Evolutionary conservation across 768 basidiomycete species (phyloP).

Genomic region (Filobasidium floriforme): DNA sequence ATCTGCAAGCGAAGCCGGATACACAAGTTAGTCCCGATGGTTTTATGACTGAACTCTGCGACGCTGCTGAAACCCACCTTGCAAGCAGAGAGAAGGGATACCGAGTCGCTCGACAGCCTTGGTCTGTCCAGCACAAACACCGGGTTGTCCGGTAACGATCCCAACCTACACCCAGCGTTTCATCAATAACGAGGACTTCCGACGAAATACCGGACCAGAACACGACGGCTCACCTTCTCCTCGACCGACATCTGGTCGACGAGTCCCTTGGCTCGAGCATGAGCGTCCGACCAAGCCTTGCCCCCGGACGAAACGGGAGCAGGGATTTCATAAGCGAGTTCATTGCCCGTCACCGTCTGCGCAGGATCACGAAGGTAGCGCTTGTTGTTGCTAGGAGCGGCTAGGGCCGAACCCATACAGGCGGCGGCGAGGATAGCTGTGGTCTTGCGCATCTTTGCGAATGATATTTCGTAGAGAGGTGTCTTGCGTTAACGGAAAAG

Average conservation of each 20-base stretch:
- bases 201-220: background rate
- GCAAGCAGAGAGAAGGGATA: slow-evolving; percentile 25
- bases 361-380: background rate
- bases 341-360: slow-evolving; percentile 3
- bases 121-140: slow-evolving; percentile 39
- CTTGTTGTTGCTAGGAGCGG: slow-evolving; percentile 5
- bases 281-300: slow-evolving; percentile 28
- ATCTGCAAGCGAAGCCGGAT: slow-evolving; percentile 11
- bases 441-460: background rate
- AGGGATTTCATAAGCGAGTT: slow-evolving; percentile 15
- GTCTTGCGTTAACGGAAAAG: background rate
- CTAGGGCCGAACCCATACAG: background rate
- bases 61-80: background rate
- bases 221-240: slow-evolving; percentile 33
- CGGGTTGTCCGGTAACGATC: slow-evolving; percentile 32
- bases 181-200: background rate
- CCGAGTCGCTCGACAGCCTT: slow-evolving; percentile 37
- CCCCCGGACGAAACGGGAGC: slow-evolving; percentile 27
- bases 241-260: slow-evolving; percentile 36
- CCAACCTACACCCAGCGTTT: background rate
- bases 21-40: background rate
- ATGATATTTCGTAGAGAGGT: background rate
- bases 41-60: background rate
- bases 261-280: slow-evolving; percentile 18
- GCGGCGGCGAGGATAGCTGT: slow-evolving; percentile 7